phyloP scores from a whole-genome alignment of 495 filamentous ascomycete genomes.

The Apodospora peruviana region DNA sequence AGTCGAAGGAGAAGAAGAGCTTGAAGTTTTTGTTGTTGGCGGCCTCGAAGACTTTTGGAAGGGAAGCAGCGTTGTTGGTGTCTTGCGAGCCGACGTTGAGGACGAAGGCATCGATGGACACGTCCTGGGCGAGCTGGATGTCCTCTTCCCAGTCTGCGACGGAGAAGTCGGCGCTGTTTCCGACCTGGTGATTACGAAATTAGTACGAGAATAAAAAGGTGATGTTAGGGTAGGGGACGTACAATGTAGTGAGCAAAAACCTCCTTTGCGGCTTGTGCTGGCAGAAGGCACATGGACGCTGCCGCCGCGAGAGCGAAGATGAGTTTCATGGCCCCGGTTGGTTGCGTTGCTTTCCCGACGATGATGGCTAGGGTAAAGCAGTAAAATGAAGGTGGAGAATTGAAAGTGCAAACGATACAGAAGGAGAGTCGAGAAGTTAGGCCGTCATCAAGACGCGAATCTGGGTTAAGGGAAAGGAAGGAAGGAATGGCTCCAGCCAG shows the following conservation, averaged over 20 bases:
- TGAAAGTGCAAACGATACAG: neutral
- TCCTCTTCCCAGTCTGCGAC: constrained; percentile 27
- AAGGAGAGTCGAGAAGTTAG: too few relatives aligned
- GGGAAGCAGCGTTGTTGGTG: constrained; percentile 38
- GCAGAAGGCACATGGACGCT: neutral
- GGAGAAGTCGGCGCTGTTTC: constrained; percentile 18
- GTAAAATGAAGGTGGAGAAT: neutral
- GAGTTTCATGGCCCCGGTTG: neutral
- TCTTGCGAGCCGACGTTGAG: constrained; percentile 40
- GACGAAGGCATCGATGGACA: constrained; percentile 9
- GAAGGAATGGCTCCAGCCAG: neutral
- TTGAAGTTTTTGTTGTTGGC: constrained; percentile 50
- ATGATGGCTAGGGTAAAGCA: too few relatives aligned
- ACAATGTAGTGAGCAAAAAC: constrained; percentile 26
- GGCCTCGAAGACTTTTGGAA: constrained; percentile 49
- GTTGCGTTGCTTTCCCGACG: too few relatives aligned
- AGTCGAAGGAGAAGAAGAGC: constrained; percentile 59
- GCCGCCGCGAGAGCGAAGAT: neutral
- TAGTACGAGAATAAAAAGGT: neutral
- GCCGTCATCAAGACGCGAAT: too few relatives aligned
- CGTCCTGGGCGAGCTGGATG: constrained; percentile 23
- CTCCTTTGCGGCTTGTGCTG: constrained; percentile 4
- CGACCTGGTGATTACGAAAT: constrained; percentile 14
- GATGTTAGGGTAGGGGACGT: neutral
- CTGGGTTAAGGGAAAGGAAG: neutral